Conservation (phyloP, 2,329 filamentous ascomycete species). For the Arthrobotrys sphaeroides region DNA sequence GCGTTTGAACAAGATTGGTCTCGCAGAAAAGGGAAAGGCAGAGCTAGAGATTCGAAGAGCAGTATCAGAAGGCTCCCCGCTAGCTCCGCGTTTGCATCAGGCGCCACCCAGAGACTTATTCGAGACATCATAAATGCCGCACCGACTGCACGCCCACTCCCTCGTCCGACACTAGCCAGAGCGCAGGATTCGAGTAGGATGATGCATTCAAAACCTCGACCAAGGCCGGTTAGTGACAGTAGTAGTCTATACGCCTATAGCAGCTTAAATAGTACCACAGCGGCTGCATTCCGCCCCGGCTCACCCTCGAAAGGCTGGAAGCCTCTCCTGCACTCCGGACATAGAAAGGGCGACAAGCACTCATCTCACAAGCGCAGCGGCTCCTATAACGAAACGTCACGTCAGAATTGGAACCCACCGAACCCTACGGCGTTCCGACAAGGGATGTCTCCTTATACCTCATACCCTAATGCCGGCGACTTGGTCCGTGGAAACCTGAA, state of each 20-base stretch:
- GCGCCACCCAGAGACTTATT: slow-evolving; percentile 47
- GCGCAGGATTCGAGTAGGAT: slow-evolving; percentile 45
- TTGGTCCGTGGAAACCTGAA: slow-evolving; percentile 87
- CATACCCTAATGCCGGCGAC: slow-evolving; percentile 78
- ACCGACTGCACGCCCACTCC: slow-evolving; percentile 10
- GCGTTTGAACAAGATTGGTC: slow-evolving; percentile 51
- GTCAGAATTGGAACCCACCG: slow-evolving; percentile 71
- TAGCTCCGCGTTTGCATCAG: slow-evolving; percentile 40
- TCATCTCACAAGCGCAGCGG: slow-evolving; percentile 79
- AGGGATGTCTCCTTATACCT: slow-evolving; percentile 62
- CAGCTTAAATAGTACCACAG: slow-evolving; percentile 20
- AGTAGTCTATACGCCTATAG: slow-evolving; percentile 49
- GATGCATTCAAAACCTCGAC: slow-evolving; percentile 43
- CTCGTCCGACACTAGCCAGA: slow-evolving; percentile 30
- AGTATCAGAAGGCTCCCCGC: slow-evolving; percentile 49
- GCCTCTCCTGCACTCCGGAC: slow-evolving; percentile 40
- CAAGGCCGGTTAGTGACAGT: slow-evolving; percentile 42
- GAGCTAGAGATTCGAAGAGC: slow-evolving; percentile 47
- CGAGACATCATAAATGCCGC: slow-evolving; percentile 49
- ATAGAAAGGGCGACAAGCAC: slow-evolving; percentile 61
- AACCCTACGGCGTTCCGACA: slow-evolving; percentile 59
- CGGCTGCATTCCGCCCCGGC: slow-evolving; percentile 12
- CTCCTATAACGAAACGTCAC: slow-evolving; percentile 84
- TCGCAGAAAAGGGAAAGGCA: slow-evolving; percentile 41
- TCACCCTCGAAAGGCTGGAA: slow-evolving; percentile 50